Base-by-base conservation (phyloP, 2,329 filamentous ascomycete genomes). In the Esteya vermicola region DNA sequence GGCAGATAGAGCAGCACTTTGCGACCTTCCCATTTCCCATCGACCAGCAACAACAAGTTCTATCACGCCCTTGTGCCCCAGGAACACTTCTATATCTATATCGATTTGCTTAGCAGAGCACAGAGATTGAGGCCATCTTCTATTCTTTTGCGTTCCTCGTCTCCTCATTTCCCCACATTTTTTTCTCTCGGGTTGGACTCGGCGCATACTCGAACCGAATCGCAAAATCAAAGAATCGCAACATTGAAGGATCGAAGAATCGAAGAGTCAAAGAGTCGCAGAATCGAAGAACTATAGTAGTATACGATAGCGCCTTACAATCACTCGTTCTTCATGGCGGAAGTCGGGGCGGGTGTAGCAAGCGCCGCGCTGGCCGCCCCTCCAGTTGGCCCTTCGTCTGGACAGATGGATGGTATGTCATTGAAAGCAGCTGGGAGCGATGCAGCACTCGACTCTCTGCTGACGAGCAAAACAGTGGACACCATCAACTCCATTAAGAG, bases 311-410 rank as follows among this genome's bases (percentile, higher is more conserved):
- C n/a, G 10, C 13, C n/a, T 13, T 9, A 20, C 25, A 27, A 9
- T 26, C 8, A 16, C 14, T 6, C 14, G 3, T 18, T 21, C 36
- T 14, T 21, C n/a, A 38, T 38, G 36, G 28, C 36, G n/a, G 36
- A 38, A 19, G 27, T 30, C 21, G 36, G 36, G 36, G 36, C 28
- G 26, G 36, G 26, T 27, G 21, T 21, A 38, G 36, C 21, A 32
- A 21, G 28, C 10, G 27, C 27, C 31, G 27, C 36, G 36, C 36
- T 38, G 36, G 36, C 36, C 32, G 36, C 36, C 36, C 36, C 36
- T 32, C 36, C 21, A 19, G 28, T 19, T 21, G 26, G 28, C 28
- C 27, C 36, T 32, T n/a, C 18, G 18, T 27, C 27, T 7, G 18
- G n/a, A 9, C 36, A 38, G n/a, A 4, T 22, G n/a, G 18, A 8